Conservation (phyloP, 768 basidiomycete species). For the Krasilnikovozyma curviuscula region DNA sequence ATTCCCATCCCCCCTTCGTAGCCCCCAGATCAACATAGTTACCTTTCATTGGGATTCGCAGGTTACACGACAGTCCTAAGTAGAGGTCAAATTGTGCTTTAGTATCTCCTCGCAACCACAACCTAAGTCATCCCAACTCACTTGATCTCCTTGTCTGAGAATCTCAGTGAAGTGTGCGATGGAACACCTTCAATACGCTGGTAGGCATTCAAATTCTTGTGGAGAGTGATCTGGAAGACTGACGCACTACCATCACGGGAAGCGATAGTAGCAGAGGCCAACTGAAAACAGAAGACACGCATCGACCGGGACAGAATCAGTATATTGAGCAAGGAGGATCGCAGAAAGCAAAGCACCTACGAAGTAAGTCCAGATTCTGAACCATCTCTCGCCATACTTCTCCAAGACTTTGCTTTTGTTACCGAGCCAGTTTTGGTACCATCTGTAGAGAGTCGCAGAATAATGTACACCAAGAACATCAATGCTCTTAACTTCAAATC, state of each 20-base stretch:
- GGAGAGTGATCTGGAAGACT: conserved; percentile 90
- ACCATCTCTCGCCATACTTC: conserved; percentile 85
- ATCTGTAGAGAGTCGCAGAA: conserved; percentile 55
- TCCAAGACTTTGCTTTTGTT: conserved; percentile 78
- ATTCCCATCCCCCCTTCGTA: too few relatives aligned
- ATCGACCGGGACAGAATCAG: too few relatives aligned
- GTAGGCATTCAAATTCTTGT: conserved; percentile 95
- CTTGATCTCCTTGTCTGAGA: too few relatives aligned
- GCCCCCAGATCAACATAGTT: too few relatives aligned
- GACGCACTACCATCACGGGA: conserved; percentile 62
- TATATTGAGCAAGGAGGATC: too few relatives aligned
- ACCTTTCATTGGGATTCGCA: too few relatives aligned
- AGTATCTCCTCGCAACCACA: too few relatives aligned
- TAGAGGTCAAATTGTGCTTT: too few relatives aligned
- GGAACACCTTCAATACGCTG: conserved; percentile 71
- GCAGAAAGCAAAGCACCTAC: too few relatives aligned
- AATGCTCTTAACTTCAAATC: conserved; percentile 89
- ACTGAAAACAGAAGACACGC: too few relatives aligned
- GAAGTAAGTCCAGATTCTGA: conserved; percentile 92
- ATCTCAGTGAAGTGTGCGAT: conserved; percentile 36
- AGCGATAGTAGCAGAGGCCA: conserved; percentile 71
- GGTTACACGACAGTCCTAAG: too few relatives aligned
- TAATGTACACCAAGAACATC: conserved; percentile 97
- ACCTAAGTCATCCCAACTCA: too few relatives aligned
- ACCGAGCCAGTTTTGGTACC: conserved; percentile 93